Conservation (phyloP, 148 eudicot genomes). For the Nyssa sinensis region DNA sequence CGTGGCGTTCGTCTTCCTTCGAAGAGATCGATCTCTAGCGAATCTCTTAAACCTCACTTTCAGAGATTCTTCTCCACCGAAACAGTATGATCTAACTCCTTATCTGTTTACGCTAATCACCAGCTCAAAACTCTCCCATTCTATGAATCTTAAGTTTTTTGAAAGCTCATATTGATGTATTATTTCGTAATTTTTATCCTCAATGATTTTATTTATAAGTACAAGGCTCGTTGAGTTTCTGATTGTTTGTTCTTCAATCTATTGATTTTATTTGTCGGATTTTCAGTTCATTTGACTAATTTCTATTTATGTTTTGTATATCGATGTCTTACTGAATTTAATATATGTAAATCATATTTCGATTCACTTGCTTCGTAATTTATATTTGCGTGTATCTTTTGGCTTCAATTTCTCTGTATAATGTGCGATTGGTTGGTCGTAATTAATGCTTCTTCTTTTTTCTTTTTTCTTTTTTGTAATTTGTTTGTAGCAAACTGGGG, state of each 20-base stretch:
- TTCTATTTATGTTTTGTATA: not conserved
- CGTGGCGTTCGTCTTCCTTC: constrained; percentile 52
- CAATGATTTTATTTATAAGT: no score
- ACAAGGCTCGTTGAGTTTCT: no score
- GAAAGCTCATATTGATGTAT: not conserved
- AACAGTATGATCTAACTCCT: constrained; percentile 38
- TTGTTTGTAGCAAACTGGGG: constrained; percentile 11
- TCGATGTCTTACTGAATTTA: not conserved
- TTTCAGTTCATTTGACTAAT: not conserved
- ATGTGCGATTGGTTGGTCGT: not conserved
- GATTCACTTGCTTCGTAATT: not conserved
- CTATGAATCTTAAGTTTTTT: not conserved
- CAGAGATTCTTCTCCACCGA: constrained; percentile 65
- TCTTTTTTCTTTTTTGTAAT: not conserved
- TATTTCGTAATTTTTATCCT: not conserved
- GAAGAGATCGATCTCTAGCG: constrained; percentile 38
- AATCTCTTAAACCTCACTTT: constrained; percentile 18
- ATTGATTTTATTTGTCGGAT: not conserved
- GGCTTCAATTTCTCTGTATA: not conserved
- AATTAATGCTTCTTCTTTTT: not conserved
- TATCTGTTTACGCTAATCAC: not conserved
- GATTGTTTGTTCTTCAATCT: no score
- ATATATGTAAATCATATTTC: not conserved
- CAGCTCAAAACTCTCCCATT: not conserved
- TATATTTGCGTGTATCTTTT: not conserved